Percentiles rank a stretch among this genome's conserved stretches.
Conservation (phyloP, 208 protist species). For the Trypanosoma cruzi region DNA sequence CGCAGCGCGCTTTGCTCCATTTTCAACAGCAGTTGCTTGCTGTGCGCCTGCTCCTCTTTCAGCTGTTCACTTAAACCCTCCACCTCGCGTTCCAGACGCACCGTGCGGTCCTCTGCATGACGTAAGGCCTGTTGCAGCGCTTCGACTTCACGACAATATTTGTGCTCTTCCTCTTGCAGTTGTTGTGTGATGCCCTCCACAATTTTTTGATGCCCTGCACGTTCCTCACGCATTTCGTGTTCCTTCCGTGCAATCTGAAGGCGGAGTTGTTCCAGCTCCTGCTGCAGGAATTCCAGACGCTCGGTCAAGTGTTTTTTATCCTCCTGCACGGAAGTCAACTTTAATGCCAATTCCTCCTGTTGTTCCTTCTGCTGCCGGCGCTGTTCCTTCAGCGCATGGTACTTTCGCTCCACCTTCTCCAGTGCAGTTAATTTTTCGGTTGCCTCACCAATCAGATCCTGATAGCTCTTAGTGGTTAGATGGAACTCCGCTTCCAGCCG, state of each 20-base stretch:
- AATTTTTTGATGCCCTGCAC: conserved; percentile 36
- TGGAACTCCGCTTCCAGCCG: conserved; percentile 79
- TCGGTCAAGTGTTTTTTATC: conserved; percentile 29
- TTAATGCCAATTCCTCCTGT: conserved; percentile 7
- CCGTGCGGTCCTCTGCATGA: conserved; percentile 61
- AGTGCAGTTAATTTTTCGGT: conserved; percentile 51
- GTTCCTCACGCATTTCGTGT: conserved; percentile 38
- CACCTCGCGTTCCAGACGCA: conserved; percentile 53
- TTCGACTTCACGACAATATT: conserved; percentile 30
- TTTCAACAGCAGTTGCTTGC: conserved; percentile 49
- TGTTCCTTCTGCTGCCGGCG: conserved; percentile 21
- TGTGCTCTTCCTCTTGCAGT: conserved; percentile 38
- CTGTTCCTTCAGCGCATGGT: conserved; percentile 69
- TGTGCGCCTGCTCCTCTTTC: conserved; percentile 45
- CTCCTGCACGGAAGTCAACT: conserved; percentile 17
- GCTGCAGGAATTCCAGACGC: conserved; percentile 30
- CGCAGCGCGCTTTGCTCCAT: conserved; percentile 46
- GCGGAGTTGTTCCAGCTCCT: conserved; percentile 30
- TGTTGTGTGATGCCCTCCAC: conserved; percentile 44
- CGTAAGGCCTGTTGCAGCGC: conserved; percentile 42
- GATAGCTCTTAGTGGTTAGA: conserved; percentile 56
- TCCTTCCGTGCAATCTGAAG: conserved; percentile 44
- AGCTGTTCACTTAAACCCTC: conserved; percentile 56
- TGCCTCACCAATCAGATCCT: conserved; percentile 69
- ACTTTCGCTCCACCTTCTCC: conserved; percentile 72